A percentile compares a stretch with the other conserved stretches of the same genome.
These are phyloP conservation scores for Aspergillus sp. DNA, from an alignment of 2,329 filamentous ascomycete species.

Conservation along the genomic window DNA sequence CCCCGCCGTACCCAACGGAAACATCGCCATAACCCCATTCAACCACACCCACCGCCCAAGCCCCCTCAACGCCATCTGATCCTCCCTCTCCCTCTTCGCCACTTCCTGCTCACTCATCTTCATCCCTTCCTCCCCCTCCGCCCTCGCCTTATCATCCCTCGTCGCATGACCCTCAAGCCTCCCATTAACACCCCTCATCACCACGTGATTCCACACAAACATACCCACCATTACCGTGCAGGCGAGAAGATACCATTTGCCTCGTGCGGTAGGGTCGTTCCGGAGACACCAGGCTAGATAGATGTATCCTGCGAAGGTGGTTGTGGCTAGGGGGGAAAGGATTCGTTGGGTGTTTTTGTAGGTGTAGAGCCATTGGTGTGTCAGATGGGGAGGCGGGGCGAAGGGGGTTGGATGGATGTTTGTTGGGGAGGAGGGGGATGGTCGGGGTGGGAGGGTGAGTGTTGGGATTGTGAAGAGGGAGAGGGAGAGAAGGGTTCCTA, in stretches of 20 bases:
- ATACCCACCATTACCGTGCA: slow-evolving; percentile 16
- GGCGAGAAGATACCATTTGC: slow-evolving; percentile 17
- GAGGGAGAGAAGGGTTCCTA: slow-evolving; percentile 21
- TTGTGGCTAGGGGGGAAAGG: slow-evolving; percentile 44
- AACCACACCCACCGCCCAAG: slow-evolving; percentile 16
- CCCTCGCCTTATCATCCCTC: slow-evolving; percentile 15
- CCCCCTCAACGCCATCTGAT: slow-evolving; percentile 11
- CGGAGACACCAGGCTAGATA: slow-evolving; percentile 26
- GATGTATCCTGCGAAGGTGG: slow-evolving; percentile 47
- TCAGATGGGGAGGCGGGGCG: slow-evolving; percentile 17
- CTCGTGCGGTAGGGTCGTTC: not conserved
- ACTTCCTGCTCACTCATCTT: slow-evolving; percentile 13
- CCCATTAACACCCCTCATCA: slow-evolving; percentile 22
- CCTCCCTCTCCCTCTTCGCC: slow-evolving; percentile 13
- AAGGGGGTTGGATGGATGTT: slow-evolving; percentile 8
- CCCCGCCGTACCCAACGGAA: slow-evolving; percentile 19
- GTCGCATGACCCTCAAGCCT: slow-evolving; percentile 18
- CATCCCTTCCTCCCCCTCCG: slow-evolving; percentile 15
- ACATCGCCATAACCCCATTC: slow-evolving; percentile 17
- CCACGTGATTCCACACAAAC: slow-evolving; percentile 19
- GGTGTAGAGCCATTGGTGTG: slow-evolving; percentile 23
- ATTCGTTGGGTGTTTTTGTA: slow-evolving; percentile 46
- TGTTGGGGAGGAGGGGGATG: not conserved
- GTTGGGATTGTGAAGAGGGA: slow-evolving; percentile 17
- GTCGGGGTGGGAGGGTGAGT: slow-evolving; percentile 13